Evolutionary conservation across 176 grass and related monocot genomes (phyloP).

Genomic region (Carex pumila): DNA sequence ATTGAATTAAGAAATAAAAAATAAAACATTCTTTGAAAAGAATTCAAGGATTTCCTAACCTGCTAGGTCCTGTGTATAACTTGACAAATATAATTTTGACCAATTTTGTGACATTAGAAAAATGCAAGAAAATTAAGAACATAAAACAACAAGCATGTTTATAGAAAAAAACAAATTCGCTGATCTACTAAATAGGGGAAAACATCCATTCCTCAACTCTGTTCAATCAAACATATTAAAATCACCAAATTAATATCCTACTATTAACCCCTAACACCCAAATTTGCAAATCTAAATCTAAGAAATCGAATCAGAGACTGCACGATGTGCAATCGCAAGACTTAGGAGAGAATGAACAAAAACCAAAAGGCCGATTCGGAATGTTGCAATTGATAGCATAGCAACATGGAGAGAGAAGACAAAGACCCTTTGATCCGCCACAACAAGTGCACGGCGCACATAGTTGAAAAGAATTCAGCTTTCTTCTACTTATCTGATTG

Average conservation of each 20-base stretch:
- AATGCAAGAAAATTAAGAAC: neutral
- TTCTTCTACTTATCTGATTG: constrained; percentile 48
- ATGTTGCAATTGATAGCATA: constrained; percentile 99
- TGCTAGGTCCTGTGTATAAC: neutral
- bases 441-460: constrained; percentile 96
- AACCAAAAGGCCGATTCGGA: constrained; percentile 90
- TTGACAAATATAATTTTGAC: neutral
- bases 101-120: neutral
- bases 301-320: constrained; percentile 38
- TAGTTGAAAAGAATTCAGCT: constrained; percentile 68
- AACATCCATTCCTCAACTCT: neutral
- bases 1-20: too few relatives aligned
- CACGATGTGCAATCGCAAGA: constrained; percentile 67
- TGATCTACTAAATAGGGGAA: neutral
- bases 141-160: neutral
- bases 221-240: neutral
- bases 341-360: constrained; percentile 89
- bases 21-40: too few relatives aligned
- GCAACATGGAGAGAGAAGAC: constrained; percentile 84
- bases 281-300: neutral
- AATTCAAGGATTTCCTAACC: neutral
- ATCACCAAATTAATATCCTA: neutral
- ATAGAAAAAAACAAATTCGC: neutral
- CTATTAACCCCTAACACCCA: neutral
- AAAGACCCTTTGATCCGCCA: constrained; percentile 47